Conservation (phyloP, 2,329 filamentous ascomycete genomes). For the Fusarium sp. region DNA sequence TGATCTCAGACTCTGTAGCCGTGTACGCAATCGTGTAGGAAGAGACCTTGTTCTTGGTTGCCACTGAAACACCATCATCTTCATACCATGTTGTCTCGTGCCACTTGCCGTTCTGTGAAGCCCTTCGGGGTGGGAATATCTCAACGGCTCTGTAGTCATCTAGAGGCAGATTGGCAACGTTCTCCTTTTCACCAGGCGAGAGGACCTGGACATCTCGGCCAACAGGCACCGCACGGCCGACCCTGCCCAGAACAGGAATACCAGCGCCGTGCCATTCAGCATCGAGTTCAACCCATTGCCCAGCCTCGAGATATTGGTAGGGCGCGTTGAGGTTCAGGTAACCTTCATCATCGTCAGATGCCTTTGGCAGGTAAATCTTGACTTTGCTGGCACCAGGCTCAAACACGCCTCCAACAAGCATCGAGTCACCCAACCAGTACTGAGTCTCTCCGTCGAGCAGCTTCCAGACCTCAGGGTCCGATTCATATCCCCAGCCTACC, state of each 20-base stretch:
- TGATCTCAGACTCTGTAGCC: conserved; percentile 32
- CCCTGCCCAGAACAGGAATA: conserved; percentile 54
- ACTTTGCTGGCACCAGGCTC: conserved; percentile 65
- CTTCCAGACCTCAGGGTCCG: conserved; percentile 74
- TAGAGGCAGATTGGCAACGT: conserved; percentile 53
- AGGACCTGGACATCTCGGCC: conserved; percentile 53
- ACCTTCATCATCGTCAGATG: conserved; percentile 65
- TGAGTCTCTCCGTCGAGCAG: conserved; percentile 74
- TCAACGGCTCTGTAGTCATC: conserved; percentile 58
- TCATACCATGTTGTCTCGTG: conserved; percentile 52
- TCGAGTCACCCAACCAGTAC: conserved; percentile 76
- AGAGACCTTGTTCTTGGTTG: conserved; percentile 49
- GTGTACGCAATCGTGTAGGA: conserved; percentile 48
- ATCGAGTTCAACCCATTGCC: conserved; percentile 54
- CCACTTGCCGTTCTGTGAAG: conserved; percentile 33
- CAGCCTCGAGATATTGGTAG: conserved; percentile 64
- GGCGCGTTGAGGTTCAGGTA: conserved; percentile 72
- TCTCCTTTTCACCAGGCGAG: conserved; percentile 51
- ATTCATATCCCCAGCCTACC: conserved; percentile 79
- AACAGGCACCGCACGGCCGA: conserved; percentile 54
- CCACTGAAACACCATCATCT: conserved; percentile 52
- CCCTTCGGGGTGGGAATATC: conserved; percentile 53
- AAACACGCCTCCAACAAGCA: conserved; percentile 76
- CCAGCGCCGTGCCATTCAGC: conserved; percentile 57
- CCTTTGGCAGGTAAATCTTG: conserved; percentile 69